Conservation (phyloP, 768 basidiomycete species). For the Russula emetica region DNA sequence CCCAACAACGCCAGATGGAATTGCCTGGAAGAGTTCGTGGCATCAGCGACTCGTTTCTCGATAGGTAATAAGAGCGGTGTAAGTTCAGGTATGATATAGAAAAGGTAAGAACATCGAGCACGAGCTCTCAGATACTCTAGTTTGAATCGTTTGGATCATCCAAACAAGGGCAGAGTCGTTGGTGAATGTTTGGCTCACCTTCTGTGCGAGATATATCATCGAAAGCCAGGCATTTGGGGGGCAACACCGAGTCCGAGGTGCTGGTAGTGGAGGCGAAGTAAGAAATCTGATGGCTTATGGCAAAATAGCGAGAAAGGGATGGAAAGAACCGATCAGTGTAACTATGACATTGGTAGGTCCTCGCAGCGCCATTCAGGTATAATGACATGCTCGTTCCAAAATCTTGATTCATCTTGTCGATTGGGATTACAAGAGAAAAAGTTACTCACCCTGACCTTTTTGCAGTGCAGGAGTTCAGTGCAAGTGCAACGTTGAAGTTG, state of each 20-base stretch:
- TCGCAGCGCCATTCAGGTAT: conserved; percentile 50
- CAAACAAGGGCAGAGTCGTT: conserved; percentile 25
- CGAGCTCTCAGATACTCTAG: conserved; percentile 86
- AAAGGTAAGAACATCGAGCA: conserved; percentile 64
- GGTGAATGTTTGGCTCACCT: conserved; percentile 9
- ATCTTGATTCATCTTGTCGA: conserved; percentile 56
- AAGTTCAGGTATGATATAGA: conserved; percentile 15
- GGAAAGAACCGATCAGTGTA: conserved; percentile 71
- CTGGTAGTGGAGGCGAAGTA: conserved; percentile 5
- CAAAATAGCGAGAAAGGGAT: conserved; percentile 26
- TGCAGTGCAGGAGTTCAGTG: no score
- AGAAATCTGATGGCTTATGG: conserved; percentile 8
- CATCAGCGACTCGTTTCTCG: conserved; percentile 5
- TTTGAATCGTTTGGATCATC: conserved; percentile 75
- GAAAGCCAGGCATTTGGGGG: conserved; percentile 25
- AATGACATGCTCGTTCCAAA: conserved; percentile 46
- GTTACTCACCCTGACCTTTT: conserved; percentile 14
- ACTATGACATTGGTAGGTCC: conserved; percentile 75
- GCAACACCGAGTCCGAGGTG: not conserved
- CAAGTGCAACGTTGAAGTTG: not conserved
- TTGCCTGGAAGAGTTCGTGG: not conserved
- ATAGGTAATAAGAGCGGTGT: not conserved
- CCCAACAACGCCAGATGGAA: not conserved
- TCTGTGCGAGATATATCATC: not conserved
- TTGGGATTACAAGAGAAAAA: conserved; percentile 28